phyloP scores from a whole-genome alignment of 1,284 basidiomycete species.

The Papiliotrema nemorosa region DNA sequence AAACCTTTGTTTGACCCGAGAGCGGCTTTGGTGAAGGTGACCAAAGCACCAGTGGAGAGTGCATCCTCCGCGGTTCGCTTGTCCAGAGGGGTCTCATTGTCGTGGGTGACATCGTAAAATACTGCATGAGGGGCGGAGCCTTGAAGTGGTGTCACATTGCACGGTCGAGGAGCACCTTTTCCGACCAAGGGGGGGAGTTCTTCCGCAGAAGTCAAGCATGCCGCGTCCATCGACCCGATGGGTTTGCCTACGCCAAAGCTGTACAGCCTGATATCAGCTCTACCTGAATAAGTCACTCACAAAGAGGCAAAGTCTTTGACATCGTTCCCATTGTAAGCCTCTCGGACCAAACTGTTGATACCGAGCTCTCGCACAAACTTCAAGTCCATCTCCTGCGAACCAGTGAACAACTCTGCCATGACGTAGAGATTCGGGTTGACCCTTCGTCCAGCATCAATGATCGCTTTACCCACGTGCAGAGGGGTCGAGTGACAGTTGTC shows the following conservation, averaged over 20 bases:
- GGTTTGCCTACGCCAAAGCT: constrained; percentile 85
- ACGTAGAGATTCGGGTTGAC: constrained; percentile 90
- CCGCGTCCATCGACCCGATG: constrained; percentile 87
- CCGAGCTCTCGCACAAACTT: constrained; percentile 86
- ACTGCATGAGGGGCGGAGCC: constrained; percentile 86
- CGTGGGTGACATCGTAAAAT: constrained; percentile 90
- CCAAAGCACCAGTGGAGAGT: constrained; percentile 82
- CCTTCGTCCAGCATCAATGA: constrained; percentile 86
- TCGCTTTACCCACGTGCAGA: constrained; percentile 81
- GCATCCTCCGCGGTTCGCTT: constrained; percentile 90
- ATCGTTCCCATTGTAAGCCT: constrained; percentile 84
- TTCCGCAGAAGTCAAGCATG: constrained; percentile 69
- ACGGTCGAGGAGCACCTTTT: constrained; percentile 68
- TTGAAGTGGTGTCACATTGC: constrained; percentile 70
- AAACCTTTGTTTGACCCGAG: constrained; percentile 92
- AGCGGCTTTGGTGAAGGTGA: constrained; percentile 79
- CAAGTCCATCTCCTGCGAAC: constrained; percentile 87
- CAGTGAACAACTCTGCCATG: constrained; percentile 95
- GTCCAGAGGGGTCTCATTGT: constrained; percentile 84
- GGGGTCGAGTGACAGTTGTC: constrained; percentile 99
- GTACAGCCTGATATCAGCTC: constrained; percentile 56
- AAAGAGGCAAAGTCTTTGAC: constrained; percentile 81
- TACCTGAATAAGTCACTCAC: constrained; percentile 21
- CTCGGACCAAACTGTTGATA: constrained; percentile 84
- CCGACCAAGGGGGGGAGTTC: constrained; percentile 69